Evolutionary conservation across 1,284 basidiomycete genomes (phyloP).

Genomic region (Papiliotrema nemorosa): DNA sequence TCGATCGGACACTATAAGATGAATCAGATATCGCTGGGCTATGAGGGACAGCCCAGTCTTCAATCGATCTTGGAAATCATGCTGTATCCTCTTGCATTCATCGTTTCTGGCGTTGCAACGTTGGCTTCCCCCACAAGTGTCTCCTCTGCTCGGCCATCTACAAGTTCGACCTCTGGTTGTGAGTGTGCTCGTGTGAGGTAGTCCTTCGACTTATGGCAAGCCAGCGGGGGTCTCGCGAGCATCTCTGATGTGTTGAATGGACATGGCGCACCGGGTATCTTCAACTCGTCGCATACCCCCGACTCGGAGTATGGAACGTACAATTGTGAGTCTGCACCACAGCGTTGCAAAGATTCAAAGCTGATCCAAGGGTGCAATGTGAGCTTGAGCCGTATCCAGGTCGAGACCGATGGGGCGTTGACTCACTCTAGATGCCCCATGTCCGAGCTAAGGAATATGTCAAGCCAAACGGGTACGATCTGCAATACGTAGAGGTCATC

Average conservation of each 20-base stretch:
- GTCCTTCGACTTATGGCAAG: too few relatives aligned
- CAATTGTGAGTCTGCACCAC: slow-evolving; percentile 24
- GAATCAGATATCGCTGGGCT: too few relatives aligned
- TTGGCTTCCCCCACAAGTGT: too few relatives aligned
- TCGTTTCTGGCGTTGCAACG: too few relatives aligned
- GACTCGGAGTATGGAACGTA: slow-evolving; percentile 31
- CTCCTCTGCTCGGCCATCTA: too few relatives aligned
- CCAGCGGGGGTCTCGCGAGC: too few relatives aligned
- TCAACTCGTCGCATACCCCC: slow-evolving; percentile 21
- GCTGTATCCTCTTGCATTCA: too few relatives aligned
- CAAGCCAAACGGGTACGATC: slow-evolving; percentile 20
- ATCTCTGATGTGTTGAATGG: slow-evolving; percentile 18
- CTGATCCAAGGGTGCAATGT: slow-evolving; percentile 13
- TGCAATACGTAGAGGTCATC: slow-evolving; percentile 40
- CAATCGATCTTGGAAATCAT: too few relatives aligned
- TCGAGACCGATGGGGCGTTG: background rate
- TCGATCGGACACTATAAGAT: too few relatives aligned
- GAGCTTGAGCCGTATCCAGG: background rate
- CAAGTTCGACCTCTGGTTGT: too few relatives aligned
- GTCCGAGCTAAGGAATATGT: slow-evolving; percentile 27
- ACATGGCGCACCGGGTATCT: slow-evolving; percentile 31
- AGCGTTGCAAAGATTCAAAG: background rate
- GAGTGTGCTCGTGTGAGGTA: too few relatives aligned
- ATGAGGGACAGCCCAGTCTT: too few relatives aligned
- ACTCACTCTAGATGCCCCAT: slow-evolving; percentile 39